These are phyloP conservation scores for Arthrobotrys iridis DNA, from an alignment of 2,329 filamentous ascomycete genomes.

Conservation along the genomic window DNA sequence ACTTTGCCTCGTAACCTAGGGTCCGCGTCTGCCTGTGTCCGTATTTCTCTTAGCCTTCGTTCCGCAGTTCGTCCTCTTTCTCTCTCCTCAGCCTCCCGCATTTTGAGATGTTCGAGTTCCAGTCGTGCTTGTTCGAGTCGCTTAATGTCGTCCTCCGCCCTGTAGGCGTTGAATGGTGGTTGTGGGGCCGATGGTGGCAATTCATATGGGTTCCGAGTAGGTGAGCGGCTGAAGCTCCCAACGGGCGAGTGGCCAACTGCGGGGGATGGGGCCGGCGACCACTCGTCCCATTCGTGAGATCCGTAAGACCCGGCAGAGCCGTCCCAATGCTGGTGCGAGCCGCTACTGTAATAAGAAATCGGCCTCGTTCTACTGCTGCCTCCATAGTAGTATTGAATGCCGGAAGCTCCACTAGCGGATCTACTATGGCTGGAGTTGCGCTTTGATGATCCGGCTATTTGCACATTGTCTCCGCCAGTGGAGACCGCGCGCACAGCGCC, in stretches of 20 bases:
- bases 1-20: slow-evolving; percentile 49
- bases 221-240: slow-evolving; percentile 49
- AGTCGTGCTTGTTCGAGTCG: slow-evolving; percentile 45
- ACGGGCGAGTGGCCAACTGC: slow-evolving; percentile 45
- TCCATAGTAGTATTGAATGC: slow-evolving; percentile 48
- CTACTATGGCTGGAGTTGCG: slow-evolving; percentile 44
- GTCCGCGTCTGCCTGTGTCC: slow-evolving; percentile 52
- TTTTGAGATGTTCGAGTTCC: slow-evolving; percentile 45
- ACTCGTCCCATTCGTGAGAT: slow-evolving; percentile 51
- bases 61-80: slow-evolving; percentile 51
- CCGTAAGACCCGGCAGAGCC: slow-evolving; percentile 46
- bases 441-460: slow-evolving; percentile 25
- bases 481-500: slow-evolving; percentile 28
- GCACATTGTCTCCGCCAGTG: slow-evolving; percentile 29
- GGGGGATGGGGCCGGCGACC: slow-evolving; percentile 35
- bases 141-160: slow-evolving; percentile 37
- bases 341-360: slow-evolving; percentile 40
- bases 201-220: slow-evolving; percentile 36
- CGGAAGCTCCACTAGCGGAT: slow-evolving; percentile 33
- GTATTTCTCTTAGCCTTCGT: slow-evolving; percentile 55
- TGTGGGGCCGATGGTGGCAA: slow-evolving; percentile 44
- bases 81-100: slow-evolving; percentile 46
- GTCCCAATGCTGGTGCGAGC: slow-evolving; percentile 36
- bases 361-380: slow-evolving; percentile 34
- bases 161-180: slow-evolving; percentile 39